Conservation (phyloP, 495 filamentous ascomycete species). For the Polyplosphaeria fusca region DNA sequence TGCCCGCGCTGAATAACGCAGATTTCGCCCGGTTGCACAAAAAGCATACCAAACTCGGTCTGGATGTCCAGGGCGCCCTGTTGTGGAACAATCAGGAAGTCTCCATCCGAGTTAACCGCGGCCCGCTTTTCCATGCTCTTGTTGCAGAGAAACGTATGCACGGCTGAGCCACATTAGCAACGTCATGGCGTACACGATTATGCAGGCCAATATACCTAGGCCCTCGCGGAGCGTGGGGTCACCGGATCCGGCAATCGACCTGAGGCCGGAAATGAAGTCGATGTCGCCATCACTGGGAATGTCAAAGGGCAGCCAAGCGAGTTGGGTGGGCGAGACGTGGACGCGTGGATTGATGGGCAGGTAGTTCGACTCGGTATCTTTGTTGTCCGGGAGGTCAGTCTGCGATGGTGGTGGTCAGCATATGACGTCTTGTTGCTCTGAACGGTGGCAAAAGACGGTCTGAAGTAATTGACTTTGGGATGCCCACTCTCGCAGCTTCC, state of each 20-base stretch:
- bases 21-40: constrained; percentile 50
- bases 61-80: constrained; percentile 51
- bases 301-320: constrained; percentile 51
- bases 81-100: constrained; percentile 50
- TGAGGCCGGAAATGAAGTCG: constrained; percentile 49
- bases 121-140: constrained; percentile 49
- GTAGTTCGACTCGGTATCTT: constrained; percentile 46
- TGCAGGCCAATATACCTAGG: no score
- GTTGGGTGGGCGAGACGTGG: constrained; percentile 58
- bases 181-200: no score
- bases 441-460: no score
- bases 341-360: constrained; percentile 52
- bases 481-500: no score
- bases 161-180: no score
- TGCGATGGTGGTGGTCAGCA: constrained; percentile 25
- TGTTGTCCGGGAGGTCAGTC: constrained; percentile 51
- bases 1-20: constrained; percentile 50
- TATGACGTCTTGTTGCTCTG: constrained; percentile 10
- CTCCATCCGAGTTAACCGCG: constrained; percentile 51
- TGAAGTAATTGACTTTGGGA: no score
- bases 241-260: constrained; percentile 51
- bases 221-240: constrained; percentile 52
- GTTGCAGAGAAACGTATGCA: constrained; percentile 49
- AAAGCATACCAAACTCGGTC: constrained; percentile 50
- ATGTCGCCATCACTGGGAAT: constrained; percentile 43